A percentile compares a stretch with the other conserved stretches of the same genome.
Conservation (phyloP, 1,284 basidiomycete species). For the Ceratobasidium theobromae region DNA sequence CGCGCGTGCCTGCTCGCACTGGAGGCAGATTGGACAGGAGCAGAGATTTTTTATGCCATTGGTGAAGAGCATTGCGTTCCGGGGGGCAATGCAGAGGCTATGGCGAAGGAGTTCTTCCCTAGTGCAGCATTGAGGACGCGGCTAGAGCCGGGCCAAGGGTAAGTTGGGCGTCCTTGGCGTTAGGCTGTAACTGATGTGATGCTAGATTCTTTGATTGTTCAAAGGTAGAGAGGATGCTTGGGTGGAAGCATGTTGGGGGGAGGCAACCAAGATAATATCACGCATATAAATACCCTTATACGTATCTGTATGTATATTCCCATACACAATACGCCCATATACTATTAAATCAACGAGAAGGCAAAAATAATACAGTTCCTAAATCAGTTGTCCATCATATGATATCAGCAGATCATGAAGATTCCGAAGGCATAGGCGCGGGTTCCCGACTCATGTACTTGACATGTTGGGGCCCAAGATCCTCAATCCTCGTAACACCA, state of each 20-base stretch:
- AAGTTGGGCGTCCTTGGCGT: background rate
- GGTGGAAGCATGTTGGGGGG: conserved; percentile 43
- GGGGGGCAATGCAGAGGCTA: conserved; percentile 36
- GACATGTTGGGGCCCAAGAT: conserved; percentile 43
- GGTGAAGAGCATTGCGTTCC: conserved; percentile 34
- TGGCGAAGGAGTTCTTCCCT: conserved; percentile 39
- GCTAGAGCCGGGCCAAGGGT: conserved; percentile 35
- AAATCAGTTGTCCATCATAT: no score
- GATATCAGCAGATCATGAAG: background rate
- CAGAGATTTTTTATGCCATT: conserved; percentile 46
- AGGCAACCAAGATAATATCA: background rate
- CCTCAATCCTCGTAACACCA: conserved; percentile 48
- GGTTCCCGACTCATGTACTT: conserved; percentile 32
- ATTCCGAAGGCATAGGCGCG: conserved; percentile 18
- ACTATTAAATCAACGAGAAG: no score
- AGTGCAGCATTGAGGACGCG: conserved; percentile 38
- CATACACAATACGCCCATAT: no score
- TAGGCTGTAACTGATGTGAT: conserved; percentile 27
- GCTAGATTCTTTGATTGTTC: conserved; percentile 41
- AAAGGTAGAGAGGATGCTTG: conserved; percentile 44
- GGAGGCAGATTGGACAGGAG: conserved; percentile 40
- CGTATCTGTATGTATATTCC: no score
- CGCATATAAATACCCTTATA: background rate
- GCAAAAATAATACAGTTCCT: background rate
- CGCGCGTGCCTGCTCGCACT: conserved; percentile 42